Evolutionary conservation across 2,329 filamentous ascomycete genomes (phyloP).

Genomic region (Tolypocladium inflatum): DNA sequence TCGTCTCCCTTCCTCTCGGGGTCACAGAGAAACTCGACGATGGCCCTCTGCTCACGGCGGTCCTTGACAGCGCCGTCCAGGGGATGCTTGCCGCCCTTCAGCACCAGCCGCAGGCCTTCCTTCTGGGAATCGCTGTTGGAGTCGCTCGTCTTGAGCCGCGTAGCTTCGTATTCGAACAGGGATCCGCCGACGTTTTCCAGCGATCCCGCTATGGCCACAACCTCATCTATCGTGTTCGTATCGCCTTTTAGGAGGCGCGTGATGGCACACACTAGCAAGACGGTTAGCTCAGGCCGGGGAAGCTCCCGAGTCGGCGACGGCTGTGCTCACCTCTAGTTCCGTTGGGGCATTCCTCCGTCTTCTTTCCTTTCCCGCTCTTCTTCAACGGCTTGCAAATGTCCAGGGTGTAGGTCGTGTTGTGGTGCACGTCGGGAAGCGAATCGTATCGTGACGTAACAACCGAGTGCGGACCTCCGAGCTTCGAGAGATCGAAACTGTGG

Average conservation of each 20-base stretch:
- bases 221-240: conserved; percentile 38
- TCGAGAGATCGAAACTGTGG: conserved; percentile 53
- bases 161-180: conserved; percentile 55
- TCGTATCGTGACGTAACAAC: conserved; percentile 50
- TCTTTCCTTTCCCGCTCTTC: conserved; percentile 45
- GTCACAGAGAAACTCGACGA: conserved; percentile 83
- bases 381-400: conserved; percentile 65
- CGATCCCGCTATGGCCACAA: conserved; percentile 67
- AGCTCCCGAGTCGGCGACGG: not conserved
- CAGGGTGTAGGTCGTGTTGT: conserved; percentile 72
- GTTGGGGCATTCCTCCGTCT: conserved; percentile 54
- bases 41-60: conserved; percentile 56
- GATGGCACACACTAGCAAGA: conserved; percentile 61
- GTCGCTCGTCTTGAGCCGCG: conserved; percentile 54
- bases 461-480: conserved; percentile 57
- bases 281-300: not conserved
- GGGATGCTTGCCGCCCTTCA: conserved; percentile 50
- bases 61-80: conserved; percentile 40
- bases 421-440: conserved; percentile 37
- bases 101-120: conserved; percentile 62
- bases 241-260: conserved; percentile 44
- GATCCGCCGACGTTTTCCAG: conserved; percentile 49
- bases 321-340: conserved; percentile 52
- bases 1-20: conserved; percentile 63
- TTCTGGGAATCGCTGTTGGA: conserved; percentile 55